Base-by-base conservation (phyloP, 2,329 filamentous ascomycete species). In the Fusarium dlaminii region DNA sequence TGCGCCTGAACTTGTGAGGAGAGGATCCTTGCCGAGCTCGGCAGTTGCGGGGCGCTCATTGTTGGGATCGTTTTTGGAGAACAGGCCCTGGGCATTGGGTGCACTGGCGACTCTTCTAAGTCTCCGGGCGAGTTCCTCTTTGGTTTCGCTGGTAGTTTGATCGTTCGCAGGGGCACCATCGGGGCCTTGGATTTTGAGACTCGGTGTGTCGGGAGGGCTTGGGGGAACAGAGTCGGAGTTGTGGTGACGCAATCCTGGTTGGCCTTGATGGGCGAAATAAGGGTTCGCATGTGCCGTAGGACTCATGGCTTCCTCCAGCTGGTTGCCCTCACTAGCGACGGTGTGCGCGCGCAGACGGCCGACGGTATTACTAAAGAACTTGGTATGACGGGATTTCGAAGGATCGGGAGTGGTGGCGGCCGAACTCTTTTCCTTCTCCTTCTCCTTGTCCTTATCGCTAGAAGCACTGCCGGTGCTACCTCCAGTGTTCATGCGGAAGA, bases 191-290 rank as follows among this genome's bases (percentile, higher is more conserved):
- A 93, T 87, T 83, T 93, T 93, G 75, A 96, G 86, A 70, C 90
- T 90, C 27, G 96, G 95, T 3, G 95, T 97, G 81, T 98, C 95
- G 49, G 96, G 94, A 36, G 96, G 96, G 70, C 95, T 97, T 18
- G 95, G 94, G 20, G 96, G 95, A 40, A 97, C 93, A 74, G 95
- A 98, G 79, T 92, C 94, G 77, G 96, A 94, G 82, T 98, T 97
- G 85, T 97, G 95, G 85, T 99, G 96, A 80, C 96, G 92, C 78
- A 98, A 87, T 74, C 94, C 94, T 8, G 96, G 96, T 78, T 95
- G 95, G 65, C 96, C 96, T 84, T 99, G 96, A 82, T 98, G 96
- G 75, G 92, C 93, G 83, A 98, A 99, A 84, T 99, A 99, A 24
- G 96, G 96, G 82, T 99, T 99, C 74, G 95, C 96, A 80, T 96